Conservation (phyloP, 2,329 filamentous ascomycete genomes). For the Phialophora chinensis region DNA sequence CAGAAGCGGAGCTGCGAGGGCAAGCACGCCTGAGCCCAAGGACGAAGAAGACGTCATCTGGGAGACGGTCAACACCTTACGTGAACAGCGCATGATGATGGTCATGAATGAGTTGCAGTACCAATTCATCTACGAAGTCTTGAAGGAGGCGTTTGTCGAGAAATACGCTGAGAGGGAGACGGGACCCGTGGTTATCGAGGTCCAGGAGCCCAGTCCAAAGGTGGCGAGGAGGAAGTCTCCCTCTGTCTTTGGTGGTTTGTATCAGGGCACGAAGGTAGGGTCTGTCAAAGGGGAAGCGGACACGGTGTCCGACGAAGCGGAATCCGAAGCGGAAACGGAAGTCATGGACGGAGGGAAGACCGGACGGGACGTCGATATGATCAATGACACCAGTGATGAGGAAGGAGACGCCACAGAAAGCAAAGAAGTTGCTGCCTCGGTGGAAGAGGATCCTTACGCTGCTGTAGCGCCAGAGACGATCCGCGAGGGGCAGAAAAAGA, state of each 20-base stretch:
- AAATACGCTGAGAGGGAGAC: constrained; percentile 54
- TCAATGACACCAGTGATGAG: not conserved
- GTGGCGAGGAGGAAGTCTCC: constrained; percentile 32
- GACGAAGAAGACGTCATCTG: constrained; percentile 71
- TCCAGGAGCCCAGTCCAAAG: constrained; percentile 35
- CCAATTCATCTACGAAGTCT: constrained; percentile 84
- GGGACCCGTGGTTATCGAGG: constrained; percentile 31
- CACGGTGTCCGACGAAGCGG: constrained; percentile 26
- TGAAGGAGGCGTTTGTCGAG: constrained; percentile 75
- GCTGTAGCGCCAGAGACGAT: constrained; percentile 35
- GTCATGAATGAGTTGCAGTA: constrained; percentile 88
- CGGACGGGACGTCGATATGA: constrained; percentile 2
- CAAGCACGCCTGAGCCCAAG: constrained; percentile 43
- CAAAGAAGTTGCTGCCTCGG: not conserved
- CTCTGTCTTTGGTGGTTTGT: constrained; percentile 22
- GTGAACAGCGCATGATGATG: constrained; percentile 92
- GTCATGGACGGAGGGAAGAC: constrained; percentile 32
- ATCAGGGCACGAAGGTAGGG: constrained; percentile 14
- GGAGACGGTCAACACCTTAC: constrained; percentile 76
- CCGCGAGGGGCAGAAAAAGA: constrained; percentile 27
- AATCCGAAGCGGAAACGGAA: constrained; percentile 38
- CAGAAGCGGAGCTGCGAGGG: constrained; percentile 43
- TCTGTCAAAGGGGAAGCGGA: constrained; percentile 26
- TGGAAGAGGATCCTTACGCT: constrained; percentile 32
- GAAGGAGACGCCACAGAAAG: not conserved